Conservation (phyloP, 2,329 filamentous ascomycete species). For the Microsporum canis region DNA sequence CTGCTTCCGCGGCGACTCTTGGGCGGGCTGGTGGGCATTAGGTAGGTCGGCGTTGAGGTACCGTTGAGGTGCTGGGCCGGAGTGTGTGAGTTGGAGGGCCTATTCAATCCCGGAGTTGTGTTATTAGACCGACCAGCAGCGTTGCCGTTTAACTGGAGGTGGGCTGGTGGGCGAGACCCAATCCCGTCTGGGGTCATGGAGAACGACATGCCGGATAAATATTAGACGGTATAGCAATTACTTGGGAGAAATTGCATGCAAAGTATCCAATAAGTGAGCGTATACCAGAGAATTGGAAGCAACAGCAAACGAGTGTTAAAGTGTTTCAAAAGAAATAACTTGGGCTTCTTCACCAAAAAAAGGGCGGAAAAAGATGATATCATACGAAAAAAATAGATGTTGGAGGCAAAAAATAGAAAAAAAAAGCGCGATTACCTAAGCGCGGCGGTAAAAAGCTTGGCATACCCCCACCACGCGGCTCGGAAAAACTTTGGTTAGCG, state of each 20-base stretch:
- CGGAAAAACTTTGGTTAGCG: conserved; percentile 8
- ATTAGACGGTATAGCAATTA: background rate
- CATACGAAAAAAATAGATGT: background rate
- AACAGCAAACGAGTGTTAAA: too few species aligned
- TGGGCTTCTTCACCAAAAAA: too few species aligned
- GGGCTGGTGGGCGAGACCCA: background rate
- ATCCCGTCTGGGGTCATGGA: background rate
- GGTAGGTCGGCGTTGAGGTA: conserved; percentile 56
- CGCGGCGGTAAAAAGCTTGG: background rate
- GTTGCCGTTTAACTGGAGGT: conserved; percentile 1
- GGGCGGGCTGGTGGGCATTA: conserved; percentile 77
- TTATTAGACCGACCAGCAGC: conserved; percentile 2
- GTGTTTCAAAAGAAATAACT: too few species aligned
- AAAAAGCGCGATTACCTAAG: background rate
- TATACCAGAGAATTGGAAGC: too few species aligned
- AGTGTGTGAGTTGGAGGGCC: conserved; percentile 11
- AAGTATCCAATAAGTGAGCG: background rate
- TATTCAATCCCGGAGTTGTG: background rate
- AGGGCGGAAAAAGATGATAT: background rate
- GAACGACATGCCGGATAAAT: background rate
- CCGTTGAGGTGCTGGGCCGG: conserved; percentile 34
- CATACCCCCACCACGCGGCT: background rate
- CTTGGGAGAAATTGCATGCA: background rate
- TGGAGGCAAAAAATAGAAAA: background rate
- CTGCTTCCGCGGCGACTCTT: conserved; percentile 50